Evolutionary conservation across 345 rosid species (phyloP).

Genomic region (Viola odorata): DNA sequence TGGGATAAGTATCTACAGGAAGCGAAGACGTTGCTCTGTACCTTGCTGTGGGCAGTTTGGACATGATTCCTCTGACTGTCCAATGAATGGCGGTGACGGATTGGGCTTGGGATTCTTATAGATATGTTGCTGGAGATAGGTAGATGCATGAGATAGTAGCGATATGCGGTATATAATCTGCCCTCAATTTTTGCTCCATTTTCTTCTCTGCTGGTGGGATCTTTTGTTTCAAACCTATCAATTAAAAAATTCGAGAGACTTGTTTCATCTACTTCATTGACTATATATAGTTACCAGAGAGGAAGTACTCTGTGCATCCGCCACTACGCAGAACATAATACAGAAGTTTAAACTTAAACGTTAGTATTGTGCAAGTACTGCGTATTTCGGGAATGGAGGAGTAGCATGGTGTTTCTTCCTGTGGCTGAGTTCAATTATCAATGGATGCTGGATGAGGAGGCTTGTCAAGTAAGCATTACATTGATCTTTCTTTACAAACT

Average conservation of each 20-base stretch:
- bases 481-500: no score
- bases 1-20: slow-evolving; percentile 26
- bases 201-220: neutral
- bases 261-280: neutral
- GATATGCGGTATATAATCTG: neutral
- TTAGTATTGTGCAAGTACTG: no score
- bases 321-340: no score
- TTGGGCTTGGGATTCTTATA: slow-evolving; percentile 28
- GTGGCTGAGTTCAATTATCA: no score
- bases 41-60: slow-evolving; percentile 46
- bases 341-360: no score
- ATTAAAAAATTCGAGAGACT: neutral
- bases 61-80: slow-evolving; percentile 44
- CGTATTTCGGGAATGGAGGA: no score
- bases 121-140: neutral
- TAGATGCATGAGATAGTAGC: neutral
- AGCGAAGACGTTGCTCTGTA: slow-evolving; percentile 35
- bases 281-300: no score
- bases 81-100: slow-evolving; percentile 28
- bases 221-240: neutral
- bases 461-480: no score
- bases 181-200: neutral
- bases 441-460: no score
- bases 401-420: no score
- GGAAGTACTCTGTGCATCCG: no score